Evolutionary conservation across 2,329 filamentous ascomycete species (phyloP).

Genomic region (Aaosphaeria arxii): DNA sequence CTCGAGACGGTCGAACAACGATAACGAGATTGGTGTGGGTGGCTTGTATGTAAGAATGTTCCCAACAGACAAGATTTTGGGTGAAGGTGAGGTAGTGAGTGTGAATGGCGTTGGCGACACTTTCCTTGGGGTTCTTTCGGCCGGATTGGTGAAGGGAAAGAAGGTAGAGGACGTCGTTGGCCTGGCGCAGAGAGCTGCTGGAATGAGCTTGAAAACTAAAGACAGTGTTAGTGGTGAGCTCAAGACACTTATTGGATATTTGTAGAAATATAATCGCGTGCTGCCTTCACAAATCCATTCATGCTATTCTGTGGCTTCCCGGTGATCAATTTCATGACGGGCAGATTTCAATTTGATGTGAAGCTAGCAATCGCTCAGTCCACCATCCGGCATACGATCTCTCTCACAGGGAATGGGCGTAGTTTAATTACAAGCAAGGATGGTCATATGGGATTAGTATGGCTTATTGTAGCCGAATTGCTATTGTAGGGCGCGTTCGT

Average conservation of each 20-base stretch:
- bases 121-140: conserved; percentile 80
- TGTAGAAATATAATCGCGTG: not conserved
- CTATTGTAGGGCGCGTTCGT: no score
- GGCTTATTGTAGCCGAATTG: no score
- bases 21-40: conserved; percentile 56
- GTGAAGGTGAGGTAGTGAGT: conserved; percentile 66
- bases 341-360: no score
- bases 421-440: no score
- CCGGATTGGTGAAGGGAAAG: conserved; percentile 63
- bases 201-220: conserved; percentile 70
- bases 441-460: no score
- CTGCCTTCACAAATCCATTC: no score
- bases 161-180: conserved; percentile 63
- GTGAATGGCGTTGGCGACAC: conserved; percentile 96
- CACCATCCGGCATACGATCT: no score
- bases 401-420: no score
- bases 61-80: conserved; percentile 62
- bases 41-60: conserved; percentile 80
- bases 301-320: no score
- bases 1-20: conserved; percentile 52
- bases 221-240: conserved; percentile 68
- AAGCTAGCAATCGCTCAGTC: no score
- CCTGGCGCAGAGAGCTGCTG: conserved; percentile 77
- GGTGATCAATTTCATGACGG: no score
- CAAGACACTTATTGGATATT: not conserved